A percentile compares a stretch with the other conserved stretches of the same genome.
phyloP scores from a whole-genome alignment of 2,329 filamentous ascomycete genomes.

The Sporothrix pseudoabietina region DNA sequence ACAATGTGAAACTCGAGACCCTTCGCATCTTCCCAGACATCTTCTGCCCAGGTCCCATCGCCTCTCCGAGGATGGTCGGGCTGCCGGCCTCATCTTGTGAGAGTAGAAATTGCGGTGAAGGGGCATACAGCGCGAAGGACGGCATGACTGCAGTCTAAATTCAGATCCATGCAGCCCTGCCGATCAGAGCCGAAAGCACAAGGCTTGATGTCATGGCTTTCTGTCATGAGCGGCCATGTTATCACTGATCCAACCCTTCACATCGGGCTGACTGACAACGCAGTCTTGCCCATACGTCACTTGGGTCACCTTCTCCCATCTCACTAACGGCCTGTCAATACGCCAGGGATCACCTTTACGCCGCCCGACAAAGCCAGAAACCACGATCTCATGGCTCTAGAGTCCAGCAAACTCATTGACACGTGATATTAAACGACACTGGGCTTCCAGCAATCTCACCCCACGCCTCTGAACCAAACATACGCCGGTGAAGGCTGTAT shows the following conservation, averaged over 20 bases:
- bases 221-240: background rate
- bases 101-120: background rate
- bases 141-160: background rate
- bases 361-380: background rate
- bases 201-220: background rate
- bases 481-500: background rate
- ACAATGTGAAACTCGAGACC: background rate
- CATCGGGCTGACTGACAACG: background rate
- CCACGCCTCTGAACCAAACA: background rate
- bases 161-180: background rate
- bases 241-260: background rate
- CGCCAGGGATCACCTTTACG: background rate
- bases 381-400: slow-evolving; percentile 11
- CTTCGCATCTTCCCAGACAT: background rate
- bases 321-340: background rate
- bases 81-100: background rate
- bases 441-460: slow-evolving; percentile 6
- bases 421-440: background rate
- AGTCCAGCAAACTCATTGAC: background rate
- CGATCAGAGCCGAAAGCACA: background rate
- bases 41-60: background rate
- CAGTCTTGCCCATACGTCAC: background rate
- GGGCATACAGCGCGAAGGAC: background rate
- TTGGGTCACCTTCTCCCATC: background rate
- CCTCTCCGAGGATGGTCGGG: background rate